A percentile compares a stretch with the other conserved stretches of the same genome.
Conservation (phyloP, 306 rosid species). For the Malus sieversii region DNA sequence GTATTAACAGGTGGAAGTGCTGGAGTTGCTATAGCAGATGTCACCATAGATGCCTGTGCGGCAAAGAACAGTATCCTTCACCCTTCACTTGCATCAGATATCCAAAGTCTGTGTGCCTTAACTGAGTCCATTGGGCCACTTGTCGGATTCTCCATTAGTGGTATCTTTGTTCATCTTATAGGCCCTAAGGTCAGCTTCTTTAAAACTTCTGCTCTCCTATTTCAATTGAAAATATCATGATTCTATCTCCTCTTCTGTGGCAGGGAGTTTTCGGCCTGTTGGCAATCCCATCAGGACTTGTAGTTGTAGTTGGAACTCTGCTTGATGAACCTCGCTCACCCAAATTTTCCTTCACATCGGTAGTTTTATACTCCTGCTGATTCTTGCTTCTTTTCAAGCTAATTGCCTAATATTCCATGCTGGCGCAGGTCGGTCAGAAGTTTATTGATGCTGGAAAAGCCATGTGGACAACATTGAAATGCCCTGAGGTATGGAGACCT, state of each 20-base stretch:
- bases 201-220: slow-evolving; percentile 13
- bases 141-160: slow-evolving; percentile 79
- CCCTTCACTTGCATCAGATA: slow-evolving; percentile 73
- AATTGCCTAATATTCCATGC: slow-evolving; percentile 17
- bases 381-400: slow-evolving; percentile 1
- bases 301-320: slow-evolving; percentile 50
- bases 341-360: slow-evolving; percentile 55
- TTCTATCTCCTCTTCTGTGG: slow-evolving; percentile 9
- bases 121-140: slow-evolving; percentile 76
- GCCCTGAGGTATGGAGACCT: slow-evolving; percentile 74
- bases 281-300: slow-evolving; percentile 83
- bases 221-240: neutral
- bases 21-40: slow-evolving; percentile 85
- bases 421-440: slow-evolving; percentile 62
- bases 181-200: slow-evolving; percentile 67
- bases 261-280: slow-evolving; percentile 85
- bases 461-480: slow-evolving; percentile 80
- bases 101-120: slow-evolving; percentile 92
- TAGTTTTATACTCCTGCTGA: neutral
- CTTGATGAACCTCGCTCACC: slow-evolving; percentile 66
- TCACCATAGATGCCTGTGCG: slow-evolving; percentile 93
- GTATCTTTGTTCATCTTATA: slow-evolving; percentile 76
- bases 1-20: slow-evolving; percentile 73
- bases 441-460: slow-evolving; percentile 61
- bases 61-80: slow-evolving; percentile 82